Evolutionary conservation across 768 basidiomycete genomes (phyloP).

Genomic region (Gyrodon lividus): DNA sequence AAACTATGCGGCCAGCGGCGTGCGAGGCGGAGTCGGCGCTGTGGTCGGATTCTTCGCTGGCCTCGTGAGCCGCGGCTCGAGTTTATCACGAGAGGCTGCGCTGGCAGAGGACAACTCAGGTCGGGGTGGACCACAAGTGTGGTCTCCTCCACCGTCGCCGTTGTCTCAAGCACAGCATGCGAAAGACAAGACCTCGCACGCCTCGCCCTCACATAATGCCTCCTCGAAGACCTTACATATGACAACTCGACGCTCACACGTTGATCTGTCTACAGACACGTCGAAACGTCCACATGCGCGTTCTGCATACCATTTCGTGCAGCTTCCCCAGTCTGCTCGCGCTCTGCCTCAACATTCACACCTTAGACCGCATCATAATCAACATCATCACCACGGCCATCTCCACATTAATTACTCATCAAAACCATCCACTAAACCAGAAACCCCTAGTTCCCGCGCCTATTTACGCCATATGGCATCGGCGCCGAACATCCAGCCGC

Average conservation of each 20-base stretch:
- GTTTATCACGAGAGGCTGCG: conserved; percentile 17
- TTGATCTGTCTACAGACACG: conserved; percentile 13
- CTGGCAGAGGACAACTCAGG: conserved; percentile 7
- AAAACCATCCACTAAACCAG: conserved; percentile 20
- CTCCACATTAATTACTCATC: conserved; percentile 27
- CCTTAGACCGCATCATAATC: conserved; percentile 16
- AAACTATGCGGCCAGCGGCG: conserved; percentile 34
- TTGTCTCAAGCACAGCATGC: conserved; percentile 12
- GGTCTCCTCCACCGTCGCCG: conserved; percentile 30
- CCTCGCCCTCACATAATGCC: conserved; percentile 15
- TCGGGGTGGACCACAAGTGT: conserved; percentile 7
- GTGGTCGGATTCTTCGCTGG: conserved; percentile 69
- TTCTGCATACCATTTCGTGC: conserved; percentile 9
- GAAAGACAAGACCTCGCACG: conserved; percentile 8
- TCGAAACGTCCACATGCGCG: conserved; percentile 5
- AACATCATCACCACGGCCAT: conserved; percentile 18
- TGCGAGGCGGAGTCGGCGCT: conserved; percentile 45
- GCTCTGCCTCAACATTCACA: conserved; percentile 22
- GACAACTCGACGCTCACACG: conserved; percentile 2
- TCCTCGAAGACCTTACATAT: conserved; percentile 24
- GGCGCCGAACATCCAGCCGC: conserved; percentile 43
- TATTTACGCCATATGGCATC: conserved; percentile 79
- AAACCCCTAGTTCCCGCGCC: conserved; percentile 53
- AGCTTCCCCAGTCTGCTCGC: conserved; percentile 25
- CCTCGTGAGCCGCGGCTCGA: conserved; percentile 41